Evolutionary conservation across 495 filamentous ascomycete species (phyloP), one percentile per base, ranked within the genome.

Genomic region (Hypoxylon lienhwacheense): DNA sequence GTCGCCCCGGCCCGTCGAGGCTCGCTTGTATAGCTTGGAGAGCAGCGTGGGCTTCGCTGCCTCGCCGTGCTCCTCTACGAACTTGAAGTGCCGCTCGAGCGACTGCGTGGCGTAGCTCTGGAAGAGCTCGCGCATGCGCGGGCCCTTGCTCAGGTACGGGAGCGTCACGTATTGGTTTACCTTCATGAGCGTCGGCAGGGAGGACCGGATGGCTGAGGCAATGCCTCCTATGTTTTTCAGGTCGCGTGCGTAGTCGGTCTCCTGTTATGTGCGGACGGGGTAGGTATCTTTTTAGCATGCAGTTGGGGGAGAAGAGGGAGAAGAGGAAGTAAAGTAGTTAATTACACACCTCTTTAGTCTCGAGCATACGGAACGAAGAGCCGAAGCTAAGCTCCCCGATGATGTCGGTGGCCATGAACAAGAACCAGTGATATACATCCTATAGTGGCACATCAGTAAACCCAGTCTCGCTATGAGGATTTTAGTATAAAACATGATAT

Each of bases 311-410:
- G 0, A 36, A 36, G 17, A 19, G 6, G 17, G 21, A 0, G 14
- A 15, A 11, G 16, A 37, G 4, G 20, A 26, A 16, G 12, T 11
- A 5, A 26, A n/a, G 21, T n/a, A n/a, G 43, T 29, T 11, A 41
- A n/a, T 21, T 32, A 44, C 41, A 24, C 47, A 77, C 74, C 66
- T 75, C 59, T 6, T 76, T 80, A 3, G 47, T 58, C 41, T 84
- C 79, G 2, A 84, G 67, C 70, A 77, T 79, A 2, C 64, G 64
- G 49, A 85, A 84, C 0, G 74, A 77, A 20, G 82, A 77, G 0
- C 83, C 82, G 62, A 85, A 86, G 11, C 69, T 76, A 12, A 85
- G 62, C 14, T 81, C 70, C 1, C 73, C 73, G 31, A 83, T 78
- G 3, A 83, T 69, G 45, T 85, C 83, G 0, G 77, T 77, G 7